Evolutionary conservation across 768 basidiomycete species (phyloP), one percentile per base, ranked within the genome.

Genomic region (Amanita pseudoporphyria): DNA sequence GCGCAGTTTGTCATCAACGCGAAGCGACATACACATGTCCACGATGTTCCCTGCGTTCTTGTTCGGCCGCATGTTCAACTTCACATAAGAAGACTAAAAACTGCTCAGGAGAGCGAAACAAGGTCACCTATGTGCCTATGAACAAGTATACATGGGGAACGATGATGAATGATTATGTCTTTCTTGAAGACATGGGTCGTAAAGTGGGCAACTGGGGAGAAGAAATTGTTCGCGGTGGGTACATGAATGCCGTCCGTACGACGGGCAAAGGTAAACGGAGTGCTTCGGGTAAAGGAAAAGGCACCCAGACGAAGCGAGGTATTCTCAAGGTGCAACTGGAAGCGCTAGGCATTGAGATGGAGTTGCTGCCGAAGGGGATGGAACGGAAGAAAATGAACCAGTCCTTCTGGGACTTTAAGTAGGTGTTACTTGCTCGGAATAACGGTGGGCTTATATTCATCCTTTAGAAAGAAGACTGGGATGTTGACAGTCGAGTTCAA

Each of bases 151-250:
- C 79, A 4, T 90, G 87, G 78, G 88, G 89, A 7, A 74, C 77
- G 22, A 84, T 95, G 82, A 86, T 91, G 82, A 77, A 83, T 57
- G 93, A 96, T 66, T 96, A 92, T 62, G 71, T 73, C 36, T 93
- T 82, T 61, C 70, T 96, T 55, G 93, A 96, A 66, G 87, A 90
- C 14, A 64, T 91, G 26, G 80, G 86, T 18, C 67, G 92, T 55
- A 81, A 76, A 56, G 81, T 85, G n/a, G 70, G 72, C 18, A 79
- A 77, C 10, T 87, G 84, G 82, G 89, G 84, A 0, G 63, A 67
- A 57, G 78, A 88, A 58, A 85, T 89, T 52, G 73, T 74, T 54
- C 70, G 71, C 45, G 77, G 87, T 50, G 76, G 83, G 36, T 79
- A 78, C 64, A 60, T 63, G 55, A 40, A 59, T 54, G 47, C 45